These are phyloP conservation scores for Simplicillium aogashimaense DNA, from an alignment of 2,329 filamentous ascomycete genomes.

Conservation along the genomic window DNA sequence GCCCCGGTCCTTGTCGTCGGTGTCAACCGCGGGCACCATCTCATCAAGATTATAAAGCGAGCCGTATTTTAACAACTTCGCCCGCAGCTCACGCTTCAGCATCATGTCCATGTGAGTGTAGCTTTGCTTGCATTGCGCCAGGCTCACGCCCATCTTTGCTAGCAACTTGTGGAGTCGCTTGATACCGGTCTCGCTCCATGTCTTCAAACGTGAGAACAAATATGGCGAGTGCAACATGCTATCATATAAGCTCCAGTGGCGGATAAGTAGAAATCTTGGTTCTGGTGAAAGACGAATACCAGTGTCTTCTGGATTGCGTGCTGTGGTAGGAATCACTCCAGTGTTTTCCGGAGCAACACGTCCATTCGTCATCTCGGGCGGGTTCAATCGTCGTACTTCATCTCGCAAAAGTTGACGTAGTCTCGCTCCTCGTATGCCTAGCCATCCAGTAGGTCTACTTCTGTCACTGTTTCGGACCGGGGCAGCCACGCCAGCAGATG, in stretches of 20 bases:
- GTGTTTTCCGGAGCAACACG: constrained; percentile 53
- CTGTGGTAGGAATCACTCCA: constrained; percentile 83
- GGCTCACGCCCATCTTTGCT: constrained; percentile 94
- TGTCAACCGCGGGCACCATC: constrained; percentile 71
- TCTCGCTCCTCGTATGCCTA: constrained; percentile 70
- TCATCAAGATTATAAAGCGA: constrained; percentile 90
- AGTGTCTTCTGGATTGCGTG: constrained; percentile 79
- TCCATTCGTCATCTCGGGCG: constrained; percentile 57
- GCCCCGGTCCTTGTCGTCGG: constrained; percentile 57
- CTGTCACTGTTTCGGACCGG: constrained; percentile 44
- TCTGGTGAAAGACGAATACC: constrained; percentile 89
- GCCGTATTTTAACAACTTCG: constrained; percentile 82
- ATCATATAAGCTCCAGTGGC: constrained; percentile 96
- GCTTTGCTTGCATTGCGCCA: constrained; percentile 87
- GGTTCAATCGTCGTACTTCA: constrained; percentile 88
- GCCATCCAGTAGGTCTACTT: constrained; percentile 59
- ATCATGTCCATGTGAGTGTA: constrained; percentile 99
- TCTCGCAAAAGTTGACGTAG: constrained; percentile 82
- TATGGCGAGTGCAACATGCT: constrained; percentile 98
- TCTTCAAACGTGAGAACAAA: constrained; percentile 80
- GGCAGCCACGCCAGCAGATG: constrained; percentile 66
- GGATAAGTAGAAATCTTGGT: constrained; percentile 81
- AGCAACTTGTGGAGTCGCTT: constrained; percentile 88
- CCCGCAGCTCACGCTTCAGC: constrained; percentile 76
- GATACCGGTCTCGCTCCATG: constrained; percentile 84